A percentile compares a stretch with the other conserved stretches of the same genome.
Conservation (phyloP, 768 basidiomycete genomes). For the Serendipita sp. region DNA sequence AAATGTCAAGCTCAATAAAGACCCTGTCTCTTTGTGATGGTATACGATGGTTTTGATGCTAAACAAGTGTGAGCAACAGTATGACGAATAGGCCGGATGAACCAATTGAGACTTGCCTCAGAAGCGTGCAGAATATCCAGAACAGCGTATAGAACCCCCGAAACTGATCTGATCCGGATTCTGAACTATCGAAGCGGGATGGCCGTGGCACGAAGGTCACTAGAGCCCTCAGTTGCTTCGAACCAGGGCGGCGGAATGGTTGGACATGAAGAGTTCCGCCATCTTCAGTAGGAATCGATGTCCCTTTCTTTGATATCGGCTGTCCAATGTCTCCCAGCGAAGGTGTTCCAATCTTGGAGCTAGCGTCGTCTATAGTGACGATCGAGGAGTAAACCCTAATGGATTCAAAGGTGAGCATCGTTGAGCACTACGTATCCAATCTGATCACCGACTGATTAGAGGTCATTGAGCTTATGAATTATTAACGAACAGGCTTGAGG, state of each 20-base stretch:
- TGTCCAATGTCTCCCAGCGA: neutral
- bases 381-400: neutral
- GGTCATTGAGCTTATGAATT: too few species aligned
- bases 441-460: too few species aligned
- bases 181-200: conserved; percentile 71
- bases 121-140: conserved; percentile 31
- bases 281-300: neutral
- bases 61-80: conserved; percentile 40
- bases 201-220: conserved; percentile 78
- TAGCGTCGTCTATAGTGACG: neutral
- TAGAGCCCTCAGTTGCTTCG: conserved; percentile 66
- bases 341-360: neutral
- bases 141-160: conserved; percentile 92
- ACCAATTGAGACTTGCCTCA: too few species aligned
- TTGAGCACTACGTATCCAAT: too few species aligned
- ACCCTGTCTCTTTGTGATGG: conserved; percentile 62
- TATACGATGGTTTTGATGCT: conserved; percentile 45
- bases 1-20: conserved; percentile 63
- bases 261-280: conserved; percentile 54
- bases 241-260: conserved; percentile 54
- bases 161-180: conserved; percentile 74
- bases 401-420: too few species aligned
- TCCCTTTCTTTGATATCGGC: neutral
- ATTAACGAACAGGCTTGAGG: neutral
- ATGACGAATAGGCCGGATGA: neutral